phyloP scores from a whole-genome alignment of 1,284 basidiomycete species.

The Cryptococcus sp. region DNA sequence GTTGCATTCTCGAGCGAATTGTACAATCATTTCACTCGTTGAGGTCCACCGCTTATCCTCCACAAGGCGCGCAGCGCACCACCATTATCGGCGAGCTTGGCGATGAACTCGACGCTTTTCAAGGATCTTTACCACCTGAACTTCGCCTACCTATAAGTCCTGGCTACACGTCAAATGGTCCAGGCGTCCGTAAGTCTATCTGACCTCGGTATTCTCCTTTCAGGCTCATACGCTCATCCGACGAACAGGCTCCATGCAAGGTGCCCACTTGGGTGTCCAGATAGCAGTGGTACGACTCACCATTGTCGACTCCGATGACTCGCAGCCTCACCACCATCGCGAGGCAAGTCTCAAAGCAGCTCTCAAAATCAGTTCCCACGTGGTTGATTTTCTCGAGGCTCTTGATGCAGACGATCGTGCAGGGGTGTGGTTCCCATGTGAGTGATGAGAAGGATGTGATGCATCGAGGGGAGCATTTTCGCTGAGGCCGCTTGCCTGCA shows the following conservation, averaged over 20 bases:
- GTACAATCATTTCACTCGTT: neutral
- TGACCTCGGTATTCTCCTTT: neutral
- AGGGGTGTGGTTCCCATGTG: constrained; percentile 10
- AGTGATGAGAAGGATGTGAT: neutral
- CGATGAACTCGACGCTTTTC: constrained; percentile 3
- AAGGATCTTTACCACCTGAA: constrained; percentile 3
- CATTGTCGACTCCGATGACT: constrained; percentile 2
- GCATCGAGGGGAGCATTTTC: too few species aligned
- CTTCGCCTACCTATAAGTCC: neutral
- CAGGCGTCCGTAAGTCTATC: constrained; percentile 7
- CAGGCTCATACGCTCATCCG: neutral
- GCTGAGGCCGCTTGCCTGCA: neutral
- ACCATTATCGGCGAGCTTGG: constrained; percentile 5
- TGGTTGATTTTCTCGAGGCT: constrained; percentile 6
- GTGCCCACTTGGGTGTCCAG: constrained; percentile 1
- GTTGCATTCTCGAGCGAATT: neutral
- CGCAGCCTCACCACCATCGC: neutral
- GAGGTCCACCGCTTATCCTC: constrained; percentile 1
- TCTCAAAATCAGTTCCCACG: constrained; percentile 1
- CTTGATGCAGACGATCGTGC: constrained; percentile 4
- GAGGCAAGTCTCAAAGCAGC: constrained; percentile 3
- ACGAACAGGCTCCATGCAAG: constrained; percentile 6
- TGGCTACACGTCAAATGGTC: constrained; percentile 2
- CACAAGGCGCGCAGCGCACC: constrained; percentile 1
- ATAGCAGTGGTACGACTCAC: constrained; percentile 4